A percentile compares a stretch with the other conserved stretches of the same genome.
phyloP scores from a whole-genome alignment of 345 rosid genomes.

The Crucihimalaya himalaica region DNA sequence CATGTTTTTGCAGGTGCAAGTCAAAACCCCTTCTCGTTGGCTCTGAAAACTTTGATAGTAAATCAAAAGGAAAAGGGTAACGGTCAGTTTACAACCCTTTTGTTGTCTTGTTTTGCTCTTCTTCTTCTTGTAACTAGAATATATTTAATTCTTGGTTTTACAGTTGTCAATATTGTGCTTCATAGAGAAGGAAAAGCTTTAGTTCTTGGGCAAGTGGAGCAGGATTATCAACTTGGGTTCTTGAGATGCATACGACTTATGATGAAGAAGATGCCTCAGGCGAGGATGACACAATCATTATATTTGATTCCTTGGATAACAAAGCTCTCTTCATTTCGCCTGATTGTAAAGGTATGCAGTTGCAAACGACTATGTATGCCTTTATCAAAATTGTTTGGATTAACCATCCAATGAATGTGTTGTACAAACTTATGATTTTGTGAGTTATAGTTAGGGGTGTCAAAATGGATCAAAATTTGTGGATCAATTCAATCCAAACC shows the following conservation, averaged over 20 bases:
- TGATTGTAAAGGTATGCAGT: constrained; percentile 47
- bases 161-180: constrained; percentile 50
- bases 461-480: too few relatives aligned
- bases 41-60: constrained; percentile 59
- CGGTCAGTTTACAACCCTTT: constrained; percentile 16
- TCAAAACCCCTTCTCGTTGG: constrained; percentile 50
- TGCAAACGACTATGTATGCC: neutral
- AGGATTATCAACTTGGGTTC: constrained; percentile 66
- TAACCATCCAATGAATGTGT: neutral
- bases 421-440: neutral
- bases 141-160: neutral
- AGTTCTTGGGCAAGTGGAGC: constrained; percentile 50
- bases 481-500: too few relatives aligned
- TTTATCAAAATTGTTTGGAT: neutral
- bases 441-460: neutral
- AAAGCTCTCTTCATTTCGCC: constrained; percentile 55
- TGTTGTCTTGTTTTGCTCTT: neutral
- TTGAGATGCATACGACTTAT: constrained; percentile 56
- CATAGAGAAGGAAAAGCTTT: constrained; percentile 38
- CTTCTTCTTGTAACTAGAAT: neutral
- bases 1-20: constrained; percentile 53
- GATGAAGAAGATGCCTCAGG: constrained; percentile 59
- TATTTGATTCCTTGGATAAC: constrained; percentile 45
- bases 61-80: constrained; percentile 50
- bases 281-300: constrained; percentile 52